These are phyloP conservation scores for Hyphodiscus sp. DNA, from an alignment of 2,329 filamentous ascomycete species.

Conservation along the genomic window DNA sequence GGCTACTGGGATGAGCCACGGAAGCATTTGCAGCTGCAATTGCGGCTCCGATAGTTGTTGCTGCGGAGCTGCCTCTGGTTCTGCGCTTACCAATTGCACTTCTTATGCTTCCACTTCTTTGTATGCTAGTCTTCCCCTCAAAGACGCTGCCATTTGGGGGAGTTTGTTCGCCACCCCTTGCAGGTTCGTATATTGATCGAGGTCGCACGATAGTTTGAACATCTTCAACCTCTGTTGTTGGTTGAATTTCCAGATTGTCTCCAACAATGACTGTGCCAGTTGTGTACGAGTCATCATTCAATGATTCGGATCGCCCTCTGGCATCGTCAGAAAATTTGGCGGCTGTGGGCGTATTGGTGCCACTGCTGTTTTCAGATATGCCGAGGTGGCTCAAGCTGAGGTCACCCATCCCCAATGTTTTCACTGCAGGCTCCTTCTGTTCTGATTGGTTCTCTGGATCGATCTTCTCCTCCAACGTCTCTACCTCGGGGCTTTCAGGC, in stretches of 20 bases:
- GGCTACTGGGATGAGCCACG: constrained; percentile 56
- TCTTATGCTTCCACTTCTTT: constrained; percentile 58
- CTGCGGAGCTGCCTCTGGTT: constrained; percentile 77
- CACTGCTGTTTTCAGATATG: constrained; percentile 55
- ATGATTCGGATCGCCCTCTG: constrained; percentile 21
- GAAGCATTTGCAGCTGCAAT: constrained; percentile 65
- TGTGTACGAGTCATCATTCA: constrained; percentile 19
- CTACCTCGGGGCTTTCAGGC: constrained; percentile 26
- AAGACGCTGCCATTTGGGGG: constrained; percentile 59
- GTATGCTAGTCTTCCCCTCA: constrained; percentile 48
- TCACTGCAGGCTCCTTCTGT: constrained; percentile 69
- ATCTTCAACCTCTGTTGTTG: constrained; percentile 21
- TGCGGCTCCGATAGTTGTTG: constrained; percentile 61
- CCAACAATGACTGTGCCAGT: constrained; percentile 1
- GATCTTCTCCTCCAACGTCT: constrained; percentile 29
- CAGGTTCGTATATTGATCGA: constrained; percentile 45
- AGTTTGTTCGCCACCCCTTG: constrained; percentile 50
- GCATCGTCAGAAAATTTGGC: constrained; percentile 45
- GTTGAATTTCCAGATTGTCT: constrained; percentile 17
- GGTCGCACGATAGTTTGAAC: constrained; percentile 29
- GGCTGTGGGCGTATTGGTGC: constrained; percentile 48
- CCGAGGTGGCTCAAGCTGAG: constrained; percentile 85
- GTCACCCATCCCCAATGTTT: constrained; percentile 83
- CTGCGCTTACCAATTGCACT: constrained; percentile 55
- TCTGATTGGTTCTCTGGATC: constrained; percentile 31